These are phyloP conservation scores for Colletotrichum scovillei DNA, from an alignment of 2,329 filamentous ascomycete species.

Conservation along the genomic window DNA sequence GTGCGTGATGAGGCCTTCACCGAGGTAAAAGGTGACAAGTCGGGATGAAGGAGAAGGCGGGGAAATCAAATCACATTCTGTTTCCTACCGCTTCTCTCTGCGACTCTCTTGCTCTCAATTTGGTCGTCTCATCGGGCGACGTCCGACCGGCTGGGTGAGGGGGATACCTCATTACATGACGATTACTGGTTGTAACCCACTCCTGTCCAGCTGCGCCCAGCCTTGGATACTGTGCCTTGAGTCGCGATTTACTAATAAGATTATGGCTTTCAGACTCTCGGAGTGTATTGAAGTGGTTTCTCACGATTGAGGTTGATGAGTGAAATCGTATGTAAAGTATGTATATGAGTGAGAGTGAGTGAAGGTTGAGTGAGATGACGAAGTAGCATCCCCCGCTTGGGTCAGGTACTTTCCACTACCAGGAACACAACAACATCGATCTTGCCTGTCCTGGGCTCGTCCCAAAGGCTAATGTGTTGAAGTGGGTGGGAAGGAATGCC, in stretches of 20 bases:
- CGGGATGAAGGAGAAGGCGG: not conserved
- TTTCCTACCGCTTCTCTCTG: not conserved
- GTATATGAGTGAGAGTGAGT: not conserved
- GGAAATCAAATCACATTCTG: not conserved
- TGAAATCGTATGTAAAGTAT: not conserved
- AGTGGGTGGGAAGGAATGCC: not conserved
- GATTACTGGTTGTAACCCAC: slow-evolving; percentile 11
- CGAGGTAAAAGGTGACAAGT: slow-evolving; percentile 10
- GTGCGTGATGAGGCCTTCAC: not conserved
- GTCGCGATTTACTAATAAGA: not conserved
- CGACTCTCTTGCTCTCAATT: not conserved
- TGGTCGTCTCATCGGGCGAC: not conserved
- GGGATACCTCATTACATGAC: not conserved
- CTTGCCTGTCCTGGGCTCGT: not conserved
- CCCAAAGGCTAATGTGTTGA: not conserved
- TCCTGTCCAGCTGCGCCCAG: not conserved
- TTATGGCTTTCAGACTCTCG: too few relatives aligned
- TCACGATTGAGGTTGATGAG: not conserved
- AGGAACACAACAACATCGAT: slow-evolving; percentile 14
- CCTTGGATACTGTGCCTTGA: not conserved
- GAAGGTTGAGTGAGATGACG: not conserved
- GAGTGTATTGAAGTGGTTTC: not conserved
- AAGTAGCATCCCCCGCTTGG: not conserved
- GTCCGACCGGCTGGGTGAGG: not conserved
- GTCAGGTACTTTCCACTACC: too few relatives aligned